Base-by-base conservation (phyloP, 1,284 basidiomycete genomes). In the Rhodotorula sp. region DNA sequence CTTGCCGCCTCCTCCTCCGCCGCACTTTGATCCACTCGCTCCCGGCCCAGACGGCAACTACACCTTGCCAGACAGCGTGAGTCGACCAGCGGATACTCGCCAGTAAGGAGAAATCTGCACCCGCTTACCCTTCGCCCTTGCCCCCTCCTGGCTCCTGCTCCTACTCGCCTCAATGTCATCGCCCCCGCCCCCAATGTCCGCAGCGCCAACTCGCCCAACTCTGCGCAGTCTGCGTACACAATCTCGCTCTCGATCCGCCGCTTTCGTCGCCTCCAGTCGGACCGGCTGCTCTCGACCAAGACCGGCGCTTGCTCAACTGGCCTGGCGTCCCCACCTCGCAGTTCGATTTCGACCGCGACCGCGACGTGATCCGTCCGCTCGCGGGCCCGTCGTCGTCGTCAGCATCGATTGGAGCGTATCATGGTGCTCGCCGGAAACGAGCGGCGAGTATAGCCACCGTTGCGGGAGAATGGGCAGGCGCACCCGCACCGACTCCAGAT, bases 151-250 rank as follows among this genome's bases (percentile, higher is more conserved):
- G 12, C 43, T 39, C 34, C 34, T 34, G 34, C 15, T 5, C 47
- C 2, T 3, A n/a, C 59, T 20, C 57, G 3, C 29, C 23, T 20
- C 15, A 48, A 20, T 48, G 47, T 48, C 14, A 29, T 29, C 29
- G 29, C 29, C 29, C 29, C 29, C 29, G 3, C 29, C 29, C 29
- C 29, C 29, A 29, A 29, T 3, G 29, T 29, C 20, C 47, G 20
- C 80, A 91, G 87, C 87, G 87, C 77, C 88, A 89, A 54, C 83
- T 91, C 72, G 87, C 90, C 75, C 90, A 92, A 82, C 85, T 93
- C 64, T 85, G 86, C 60, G 85, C 87, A 51, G 84, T 93, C 69
- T 88, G 91, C 82, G 84, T 93, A 73, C 87, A 88, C 72, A 92
- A 93, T 78, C 83, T 93, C 56, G 90, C 91, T 18, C 90, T 90